These are phyloP conservation scores for Tuber indicum DNA, from an alignment of 495 filamentous ascomycete species.

Conservation along the genomic window DNA sequence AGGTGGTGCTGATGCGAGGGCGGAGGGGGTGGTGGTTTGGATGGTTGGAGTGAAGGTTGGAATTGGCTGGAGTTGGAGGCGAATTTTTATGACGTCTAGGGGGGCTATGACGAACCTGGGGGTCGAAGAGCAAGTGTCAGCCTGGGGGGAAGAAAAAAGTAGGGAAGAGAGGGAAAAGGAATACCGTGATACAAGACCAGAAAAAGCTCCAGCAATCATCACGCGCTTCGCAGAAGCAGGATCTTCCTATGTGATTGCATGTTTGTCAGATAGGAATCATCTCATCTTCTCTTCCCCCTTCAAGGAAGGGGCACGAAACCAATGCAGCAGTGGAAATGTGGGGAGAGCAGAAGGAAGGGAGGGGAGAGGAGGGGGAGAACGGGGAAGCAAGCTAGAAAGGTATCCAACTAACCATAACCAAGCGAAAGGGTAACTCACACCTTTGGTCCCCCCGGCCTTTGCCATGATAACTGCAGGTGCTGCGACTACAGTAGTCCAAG, in stretches of 20 bases:
- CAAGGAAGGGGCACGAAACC: neutral
- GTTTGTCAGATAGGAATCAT: neutral
- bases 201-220: conserved; percentile 73
- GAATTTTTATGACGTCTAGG: conserved; percentile 71
- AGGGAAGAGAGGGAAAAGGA: neutral
- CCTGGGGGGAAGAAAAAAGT: conserved; percentile 6
- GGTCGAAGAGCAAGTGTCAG: conserved; percentile 68
- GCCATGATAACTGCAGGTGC: neutral
- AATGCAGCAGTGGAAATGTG: neutral
- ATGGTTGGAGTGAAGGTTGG: conserved; percentile 1
- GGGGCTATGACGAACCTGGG: conserved; percentile 72
- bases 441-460: neutral
- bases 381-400: neutral
- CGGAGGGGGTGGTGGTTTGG: conserved; percentile 8
- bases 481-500: neutral
- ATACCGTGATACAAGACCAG: conserved; percentile 81
- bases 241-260: neutral
- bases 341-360: neutral
- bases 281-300: neutral
- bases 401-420: neutral
- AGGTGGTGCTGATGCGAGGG: conserved; percentile 47
- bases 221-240: conserved; percentile 48
- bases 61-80: conserved; percentile 58
- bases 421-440: neutral
- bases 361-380: neutral